Evolutionary conservation across 2,329 filamentous ascomycete species (phyloP).

Genomic region (Pyrenochaeta sp.): DNA sequence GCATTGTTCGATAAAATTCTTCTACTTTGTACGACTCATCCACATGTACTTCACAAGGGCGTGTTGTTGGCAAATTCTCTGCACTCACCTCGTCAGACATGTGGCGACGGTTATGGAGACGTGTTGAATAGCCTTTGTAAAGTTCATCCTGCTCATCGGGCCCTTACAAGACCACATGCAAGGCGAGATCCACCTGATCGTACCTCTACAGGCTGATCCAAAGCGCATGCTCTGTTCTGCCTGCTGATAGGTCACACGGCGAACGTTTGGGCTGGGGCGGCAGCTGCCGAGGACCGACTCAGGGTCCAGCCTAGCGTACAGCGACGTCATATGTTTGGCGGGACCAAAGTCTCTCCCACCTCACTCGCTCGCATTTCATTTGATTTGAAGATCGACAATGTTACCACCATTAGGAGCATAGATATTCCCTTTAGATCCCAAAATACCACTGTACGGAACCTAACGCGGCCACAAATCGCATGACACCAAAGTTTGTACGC

Average conservation of each 20-base stretch:
- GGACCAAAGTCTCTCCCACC: background rate
- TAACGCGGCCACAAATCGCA: conserved; percentile 12
- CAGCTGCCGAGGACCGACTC: background rate
- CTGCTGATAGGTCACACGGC: background rate
- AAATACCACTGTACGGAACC: conserved; percentile 8
- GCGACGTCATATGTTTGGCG: conserved; percentile 5
- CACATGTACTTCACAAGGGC: no score
- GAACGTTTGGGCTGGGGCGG: background rate
- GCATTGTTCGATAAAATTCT: no score
- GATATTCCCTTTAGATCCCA: conserved; percentile 3
- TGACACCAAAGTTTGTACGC: conserved; percentile 1
- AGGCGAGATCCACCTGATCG: background rate
- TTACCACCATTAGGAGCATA: conserved; percentile 8
- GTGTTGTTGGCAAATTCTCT: no score
- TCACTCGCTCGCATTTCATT: conserved; percentile 2
- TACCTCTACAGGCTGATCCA: background rate
- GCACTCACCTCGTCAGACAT: no score
- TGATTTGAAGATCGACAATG: conserved; percentile 7
- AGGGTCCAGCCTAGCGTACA: conserved; percentile 4
- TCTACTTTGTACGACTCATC: no score
- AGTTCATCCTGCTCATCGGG: no score
- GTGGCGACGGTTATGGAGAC: no score
- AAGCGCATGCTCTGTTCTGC: background rate
- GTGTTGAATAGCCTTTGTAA: no score
- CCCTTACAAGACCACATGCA: no score